These are phyloP conservation scores for Paracoccidioides brasiliensis DNA, from an alignment of 2,329 filamentous ascomycete genomes.

Conservation along the genomic window DNA sequence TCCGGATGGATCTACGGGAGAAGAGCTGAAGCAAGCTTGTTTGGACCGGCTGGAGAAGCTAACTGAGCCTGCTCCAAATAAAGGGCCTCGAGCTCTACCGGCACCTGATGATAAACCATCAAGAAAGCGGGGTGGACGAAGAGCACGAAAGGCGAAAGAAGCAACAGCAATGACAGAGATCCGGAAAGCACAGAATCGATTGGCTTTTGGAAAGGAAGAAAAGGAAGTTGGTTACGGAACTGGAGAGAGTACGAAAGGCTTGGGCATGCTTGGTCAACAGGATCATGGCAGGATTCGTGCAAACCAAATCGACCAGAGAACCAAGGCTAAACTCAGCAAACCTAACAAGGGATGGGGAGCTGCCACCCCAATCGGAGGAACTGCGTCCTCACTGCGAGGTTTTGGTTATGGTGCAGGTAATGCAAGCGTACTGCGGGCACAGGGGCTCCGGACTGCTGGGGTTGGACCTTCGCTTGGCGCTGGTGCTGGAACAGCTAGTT, in stretches of 20 bases:
- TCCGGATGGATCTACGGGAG: conserved; percentile 68
- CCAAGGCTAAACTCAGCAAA: conserved; percentile 80
- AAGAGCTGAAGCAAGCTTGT: conserved; percentile 69
- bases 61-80: conserved; percentile 80
- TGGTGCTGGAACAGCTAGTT: conserved; percentile 63
- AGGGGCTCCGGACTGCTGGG: conserved; percentile 67
- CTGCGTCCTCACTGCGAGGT: conserved; percentile 68
- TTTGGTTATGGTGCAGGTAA: conserved; percentile 54
- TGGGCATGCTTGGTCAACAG: conserved; percentile 88
- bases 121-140: conserved; percentile 77
- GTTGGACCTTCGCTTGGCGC: conserved; percentile 59
- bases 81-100: conserved; percentile 72
- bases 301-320: conserved; percentile 83
- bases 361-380: conserved; percentile 44
- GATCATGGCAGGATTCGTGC: conserved; percentile 82
- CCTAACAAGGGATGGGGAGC: conserved; percentile 93
- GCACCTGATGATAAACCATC: conserved; percentile 92
- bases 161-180: conserved; percentile 94
- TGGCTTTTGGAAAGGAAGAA: conserved; percentile 94
- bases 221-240: conserved; percentile 82
- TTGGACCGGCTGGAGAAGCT: conserved; percentile 82
- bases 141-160: conserved; percentile 90
- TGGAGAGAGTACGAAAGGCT: conserved; percentile 69
- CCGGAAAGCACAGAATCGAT: conserved; percentile 87
- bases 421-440: conserved; percentile 60